Percentiles rank a stretch among this genome's conserved stretches.
Evolutionary conservation across 345 rosid species (phyloP).

Genomic region (Lepidium didymum): DNA sequence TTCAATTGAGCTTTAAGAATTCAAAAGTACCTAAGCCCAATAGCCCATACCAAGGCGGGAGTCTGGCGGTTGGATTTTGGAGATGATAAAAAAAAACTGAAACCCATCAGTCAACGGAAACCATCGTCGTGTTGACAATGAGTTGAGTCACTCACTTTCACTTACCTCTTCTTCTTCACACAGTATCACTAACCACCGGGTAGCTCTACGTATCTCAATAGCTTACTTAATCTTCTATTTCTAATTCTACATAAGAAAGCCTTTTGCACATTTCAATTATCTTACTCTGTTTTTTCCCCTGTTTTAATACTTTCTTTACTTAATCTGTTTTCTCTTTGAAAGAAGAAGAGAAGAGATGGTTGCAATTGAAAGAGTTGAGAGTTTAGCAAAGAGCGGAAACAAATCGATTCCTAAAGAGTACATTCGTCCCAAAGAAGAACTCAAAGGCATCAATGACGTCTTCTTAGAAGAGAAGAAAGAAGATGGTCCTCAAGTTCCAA

Average conservation of each 20-base stretch:
- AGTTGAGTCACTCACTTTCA: background rate
- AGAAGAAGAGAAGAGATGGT: slow-evolving; percentile 32
- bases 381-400: slow-evolving; percentile 65
- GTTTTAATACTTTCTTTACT: too few species aligned
- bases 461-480: slow-evolving; percentile 70
- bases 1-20: background rate
- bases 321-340: background rate
- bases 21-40: background rate
- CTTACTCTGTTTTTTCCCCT: slow-evolving; percentile 5
- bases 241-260: background rate
- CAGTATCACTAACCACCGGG: slow-evolving; percentile 16
- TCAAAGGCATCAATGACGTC: slow-evolving; percentile 52
- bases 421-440: slow-evolving; percentile 71
- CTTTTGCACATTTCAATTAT: background rate
- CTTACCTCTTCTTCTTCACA: background rate
- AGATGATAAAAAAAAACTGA: background rate
- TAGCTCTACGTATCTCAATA: background rate
- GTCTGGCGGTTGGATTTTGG: background rate
- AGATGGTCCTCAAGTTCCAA: slow-evolving; percentile 84
- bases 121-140: slow-evolving; percentile 5
- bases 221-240: background rate
- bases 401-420: slow-evolving; percentile 69
- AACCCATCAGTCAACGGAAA: slow-evolving; percentile 20
- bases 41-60: background rate
- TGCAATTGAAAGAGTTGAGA: slow-evolving; percentile 52